Conservation (phyloP, 352 stramenopile species). For the Pythium phragmiticola region DNA sequence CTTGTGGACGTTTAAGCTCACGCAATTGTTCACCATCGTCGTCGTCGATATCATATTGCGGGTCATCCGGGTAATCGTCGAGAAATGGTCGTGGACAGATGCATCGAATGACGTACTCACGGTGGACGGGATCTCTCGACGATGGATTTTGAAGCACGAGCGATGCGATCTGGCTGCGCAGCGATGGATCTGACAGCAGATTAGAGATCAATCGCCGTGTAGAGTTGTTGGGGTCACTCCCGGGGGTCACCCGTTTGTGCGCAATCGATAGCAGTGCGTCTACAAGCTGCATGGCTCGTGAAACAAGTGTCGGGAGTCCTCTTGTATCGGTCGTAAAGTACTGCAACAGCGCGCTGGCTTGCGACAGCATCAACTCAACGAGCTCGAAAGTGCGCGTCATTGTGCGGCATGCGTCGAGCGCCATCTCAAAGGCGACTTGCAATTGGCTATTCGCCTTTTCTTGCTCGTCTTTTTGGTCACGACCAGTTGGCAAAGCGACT, state of each 20-base stretch:
- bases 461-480: slow-evolving; percentile 42
- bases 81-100: slow-evolving; percentile 70
- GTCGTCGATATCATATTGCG: not conserved
- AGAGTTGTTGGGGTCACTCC: slow-evolving; percentile 26
- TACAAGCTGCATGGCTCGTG: slow-evolving; percentile 18
- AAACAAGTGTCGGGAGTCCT: not conserved
- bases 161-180: slow-evolving; percentile 37
- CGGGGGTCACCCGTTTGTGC: not conserved
- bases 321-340: slow-evolving; percentile 33
- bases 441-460: slow-evolving; percentile 42
- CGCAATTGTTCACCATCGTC: slow-evolving; percentile 25
- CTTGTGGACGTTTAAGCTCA: slow-evolving; percentile 8
- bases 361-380: slow-evolving; percentile 52
- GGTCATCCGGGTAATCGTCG: slow-evolving; percentile 32
- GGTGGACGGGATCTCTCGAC: slow-evolving; percentile 45
- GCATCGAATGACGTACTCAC: slow-evolving; percentile 78
- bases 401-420: slow-evolving; percentile 70
- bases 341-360: slow-evolving; percentile 44
- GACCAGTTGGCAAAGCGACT: slow-evolving; percentile 47
- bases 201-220: slow-evolving; percentile 34
- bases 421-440: slow-evolving; percentile 81
- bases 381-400: slow-evolving; percentile 50
- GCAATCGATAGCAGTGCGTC: slow-evolving; percentile 13
- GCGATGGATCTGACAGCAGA: slow-evolving; percentile 33
- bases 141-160: slow-evolving; percentile 49